Evolutionary conservation across 805 yeast species (phyloP).

Genomic region (Metschnikowia bowlesiae): DNA sequence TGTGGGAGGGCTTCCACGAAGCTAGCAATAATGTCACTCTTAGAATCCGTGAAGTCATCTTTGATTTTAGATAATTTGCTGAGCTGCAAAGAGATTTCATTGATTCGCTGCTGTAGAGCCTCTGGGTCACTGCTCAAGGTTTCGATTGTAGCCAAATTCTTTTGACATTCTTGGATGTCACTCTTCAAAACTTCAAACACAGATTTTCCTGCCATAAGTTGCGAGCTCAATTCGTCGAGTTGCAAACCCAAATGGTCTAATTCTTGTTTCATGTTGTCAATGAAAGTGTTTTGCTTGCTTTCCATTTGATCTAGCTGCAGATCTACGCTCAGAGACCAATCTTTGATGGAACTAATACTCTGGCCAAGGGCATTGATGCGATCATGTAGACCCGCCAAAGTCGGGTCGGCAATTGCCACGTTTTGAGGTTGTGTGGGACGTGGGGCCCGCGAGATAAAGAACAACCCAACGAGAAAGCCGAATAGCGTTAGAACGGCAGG

Average conservation of each 20-base stretch:
- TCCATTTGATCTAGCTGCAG: constrained; percentile 19
- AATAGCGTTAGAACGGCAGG: not conserved
- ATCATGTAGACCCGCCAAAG: constrained; percentile 5
- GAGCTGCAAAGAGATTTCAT: constrained; percentile 16
- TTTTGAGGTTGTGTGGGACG: not conserved
- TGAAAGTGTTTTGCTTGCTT: constrained; percentile 15
- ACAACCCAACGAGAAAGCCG: constrained; percentile 5
- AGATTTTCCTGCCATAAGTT: constrained; percentile 1
- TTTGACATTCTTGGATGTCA: constrained; percentile 14
- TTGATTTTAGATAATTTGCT: constrained; percentile 13
- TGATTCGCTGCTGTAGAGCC: constrained; percentile 14
- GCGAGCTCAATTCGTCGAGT: constrained; percentile 8
- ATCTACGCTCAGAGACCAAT: constrained; percentile 15
- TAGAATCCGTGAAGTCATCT: constrained; percentile 13
- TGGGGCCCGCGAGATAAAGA: not conserved
- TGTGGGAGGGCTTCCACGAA: constrained; percentile 24
- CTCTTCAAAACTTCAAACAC: constrained; percentile 9
- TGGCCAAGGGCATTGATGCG: constrained; percentile 11
- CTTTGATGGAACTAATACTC: constrained; percentile 13
- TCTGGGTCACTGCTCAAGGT: constrained; percentile 10
- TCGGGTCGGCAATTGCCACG: not conserved
- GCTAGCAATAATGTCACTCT: constrained; percentile 17
- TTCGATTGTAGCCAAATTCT: constrained; percentile 8
- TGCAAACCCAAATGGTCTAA: constrained; percentile 16
- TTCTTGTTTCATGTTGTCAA: constrained; percentile 12